These are phyloP conservation scores for Chalara sp. DNA, from an alignment of 2,329 filamentous ascomycete genomes.

Conservation along the genomic window DNA sequence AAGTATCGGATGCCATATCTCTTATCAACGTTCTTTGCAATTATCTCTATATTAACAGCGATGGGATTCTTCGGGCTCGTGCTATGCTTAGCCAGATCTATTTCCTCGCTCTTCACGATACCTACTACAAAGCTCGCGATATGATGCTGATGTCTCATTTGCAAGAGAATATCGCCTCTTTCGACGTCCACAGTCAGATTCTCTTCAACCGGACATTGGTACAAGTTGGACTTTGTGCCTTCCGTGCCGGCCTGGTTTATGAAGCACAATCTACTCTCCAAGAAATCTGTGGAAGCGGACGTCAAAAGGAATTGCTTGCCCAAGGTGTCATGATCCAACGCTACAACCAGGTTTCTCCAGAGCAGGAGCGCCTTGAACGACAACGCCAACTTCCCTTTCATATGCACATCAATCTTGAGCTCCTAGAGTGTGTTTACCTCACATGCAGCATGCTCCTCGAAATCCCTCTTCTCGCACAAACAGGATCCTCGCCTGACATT, in stretches of 20 bases:
- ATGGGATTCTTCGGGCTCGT: conserved; percentile 90
- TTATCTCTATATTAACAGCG: conserved; percentile 90
- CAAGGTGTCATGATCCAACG: conserved; percentile 98
- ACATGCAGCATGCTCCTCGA: conserved; percentile 99
- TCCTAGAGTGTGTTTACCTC: conserved; percentile 96
- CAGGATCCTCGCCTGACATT: conserved; percentile 91
- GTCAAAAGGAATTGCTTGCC: conserved; percentile 95
- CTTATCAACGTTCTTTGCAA: conserved; percentile 86
- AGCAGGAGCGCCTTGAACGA: conserved; percentile 95
- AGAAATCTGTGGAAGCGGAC: conserved; percentile 94
- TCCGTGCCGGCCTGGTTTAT: conserved; percentile 93
- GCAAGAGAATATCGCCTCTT: conserved; percentile 93
- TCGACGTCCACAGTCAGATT: conserved; percentile 95
- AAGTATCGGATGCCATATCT: conserved; percentile 60
- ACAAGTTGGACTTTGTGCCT: conserved; percentile 95
- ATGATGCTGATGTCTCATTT: conserved; percentile 99
- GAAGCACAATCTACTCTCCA: conserved; percentile 96
- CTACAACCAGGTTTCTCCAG: conserved; percentile 91
- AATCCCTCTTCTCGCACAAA: conserved; percentile 93
- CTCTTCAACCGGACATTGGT: conserved; percentile 98
- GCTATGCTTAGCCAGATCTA: conserved; percentile 99
- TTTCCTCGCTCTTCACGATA: conserved; percentile 93
- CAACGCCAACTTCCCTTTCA: conserved; percentile 98
- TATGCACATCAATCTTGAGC: conserved; percentile 99
- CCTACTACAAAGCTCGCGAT: conserved; percentile 96